Evolutionary conservation across 768 basidiomycete genomes (phyloP).

Genomic region (Agrocybe pediades): DNA sequence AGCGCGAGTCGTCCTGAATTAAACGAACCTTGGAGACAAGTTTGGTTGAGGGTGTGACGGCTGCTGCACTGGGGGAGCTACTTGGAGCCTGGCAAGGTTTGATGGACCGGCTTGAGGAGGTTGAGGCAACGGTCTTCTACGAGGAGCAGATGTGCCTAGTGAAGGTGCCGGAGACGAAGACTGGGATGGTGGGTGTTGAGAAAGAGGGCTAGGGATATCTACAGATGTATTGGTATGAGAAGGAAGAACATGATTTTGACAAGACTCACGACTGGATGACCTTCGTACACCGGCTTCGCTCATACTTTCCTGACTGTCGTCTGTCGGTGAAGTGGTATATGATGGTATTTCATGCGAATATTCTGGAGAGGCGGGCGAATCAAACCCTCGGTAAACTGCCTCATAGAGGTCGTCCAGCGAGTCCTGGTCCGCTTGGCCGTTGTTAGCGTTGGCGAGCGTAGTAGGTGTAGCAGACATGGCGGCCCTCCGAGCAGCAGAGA

Average conservation of each 20-base stretch:
- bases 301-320: conserved; percentile 9
- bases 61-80: background rate
- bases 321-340: conserved; percentile 7
- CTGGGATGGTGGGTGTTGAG: background rate
- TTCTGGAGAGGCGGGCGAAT: conserved; percentile 8
- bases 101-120: conserved; percentile 13
- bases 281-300: conserved; percentile 3
- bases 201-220: conserved; percentile 15
- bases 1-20: no score
- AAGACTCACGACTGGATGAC: conserved; percentile 12
- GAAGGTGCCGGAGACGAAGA: conserved; percentile 3
- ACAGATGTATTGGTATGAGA: background rate
- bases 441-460: conserved; percentile 8
- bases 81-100: background rate
- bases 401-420: conserved; percentile 22
- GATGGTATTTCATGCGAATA: conserved; percentile 6
- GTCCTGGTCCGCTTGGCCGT: conserved; percentile 13
- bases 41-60: conserved; percentile 4
- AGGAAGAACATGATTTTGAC: background rate
- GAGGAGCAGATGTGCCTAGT: background rate
- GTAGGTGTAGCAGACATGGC: conserved; percentile 13
- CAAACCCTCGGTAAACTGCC: conserved; percentile 18
- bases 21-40: conserved; percentile 13
- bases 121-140: conserved; percentile 19
- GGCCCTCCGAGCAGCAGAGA: conserved; percentile 3